Conservation (phyloP, 202 grass and related monocot genomes). For the Bolboschoenoplectus hybrid region DNA sequence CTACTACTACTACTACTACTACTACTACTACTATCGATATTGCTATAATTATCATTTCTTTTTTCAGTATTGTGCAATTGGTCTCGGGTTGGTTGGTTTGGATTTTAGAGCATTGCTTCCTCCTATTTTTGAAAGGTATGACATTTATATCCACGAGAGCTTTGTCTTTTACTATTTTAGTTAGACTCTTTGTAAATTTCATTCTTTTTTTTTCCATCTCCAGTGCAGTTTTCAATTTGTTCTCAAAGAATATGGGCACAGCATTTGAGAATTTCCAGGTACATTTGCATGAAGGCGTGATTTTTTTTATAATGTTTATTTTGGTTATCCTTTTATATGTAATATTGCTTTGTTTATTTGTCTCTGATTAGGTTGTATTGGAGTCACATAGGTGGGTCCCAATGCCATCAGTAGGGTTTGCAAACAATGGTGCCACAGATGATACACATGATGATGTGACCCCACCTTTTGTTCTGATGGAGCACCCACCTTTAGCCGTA, state of each 20-base stretch:
- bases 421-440: constrained; percentile 81
- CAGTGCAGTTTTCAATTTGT: constrained; percentile 90
- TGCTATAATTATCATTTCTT: constrained; percentile 28
- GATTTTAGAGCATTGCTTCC: constrained; percentile 95
- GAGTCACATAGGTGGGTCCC: constrained; percentile 97
- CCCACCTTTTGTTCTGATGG: constrained; percentile 95
- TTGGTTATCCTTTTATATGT: constrained; percentile 20
- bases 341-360: constrained; percentile 33
- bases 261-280: constrained; percentile 98
- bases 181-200: constrained; percentile 34
- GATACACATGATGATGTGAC: constrained; percentile 71
- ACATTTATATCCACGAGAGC: constrained; percentile 1
- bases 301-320: constrained; percentile 27
- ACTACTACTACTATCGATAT: not conserved
- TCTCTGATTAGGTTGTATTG: constrained; percentile 66
- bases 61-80: constrained; percentile 96
- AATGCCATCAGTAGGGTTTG: constrained; percentile 97
- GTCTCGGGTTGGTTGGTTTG: constrained; percentile 92
- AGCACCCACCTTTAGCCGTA: constrained; percentile 91
- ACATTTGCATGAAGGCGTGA: constrained; percentile 30
- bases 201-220: constrained; percentile 44
- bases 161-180: constrained; percentile 24
- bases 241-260: constrained; percentile 88
- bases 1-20: not conserved
- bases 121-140: constrained; percentile 93